These are phyloP conservation scores for Dentipellis fragilis DNA, from an alignment of 768 basidiomycete genomes.

Conservation along the genomic window DNA sequence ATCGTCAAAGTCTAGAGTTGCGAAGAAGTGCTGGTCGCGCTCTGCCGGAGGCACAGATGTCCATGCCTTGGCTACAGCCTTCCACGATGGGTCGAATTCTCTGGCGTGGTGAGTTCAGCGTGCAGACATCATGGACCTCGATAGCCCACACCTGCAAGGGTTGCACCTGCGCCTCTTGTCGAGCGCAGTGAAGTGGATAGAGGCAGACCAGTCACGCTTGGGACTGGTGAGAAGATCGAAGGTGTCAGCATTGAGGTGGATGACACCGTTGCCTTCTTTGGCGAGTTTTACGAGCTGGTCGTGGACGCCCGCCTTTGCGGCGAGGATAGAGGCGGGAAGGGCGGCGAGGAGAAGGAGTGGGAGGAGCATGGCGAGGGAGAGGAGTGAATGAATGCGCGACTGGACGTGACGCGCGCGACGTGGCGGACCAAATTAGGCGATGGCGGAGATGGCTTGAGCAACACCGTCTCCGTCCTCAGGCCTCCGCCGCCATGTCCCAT, in stretches of 20 bases:
- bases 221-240: slow-evolving; percentile 73
- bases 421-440: slow-evolving; percentile 4
- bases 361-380: slow-evolving; percentile 11
- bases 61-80: slow-evolving; percentile 83
- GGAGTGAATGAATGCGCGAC: neutral
- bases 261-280: slow-evolving; percentile 62
- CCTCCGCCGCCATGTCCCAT: slow-evolving; percentile 43
- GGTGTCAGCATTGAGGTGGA: slow-evolving; percentile 63
- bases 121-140: neutral
- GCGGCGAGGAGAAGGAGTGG: slow-evolving; percentile 23
- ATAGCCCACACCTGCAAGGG: slow-evolving; percentile 75
- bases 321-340: slow-evolving; percentile 22
- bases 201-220: slow-evolving; percentile 79
- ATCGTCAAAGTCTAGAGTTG: slow-evolving; percentile 78
- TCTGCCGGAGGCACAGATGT: slow-evolving; percentile 42
- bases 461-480: neutral
- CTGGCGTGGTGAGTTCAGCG: slow-evolving; percentile 28
- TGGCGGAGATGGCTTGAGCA: neutral
- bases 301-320: slow-evolving; percentile 23
- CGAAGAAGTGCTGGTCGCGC: slow-evolving; percentile 88
- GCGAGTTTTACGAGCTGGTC: slow-evolving; percentile 64
- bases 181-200: slow-evolving; percentile 83
- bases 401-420: slow-evolving; percentile 4
- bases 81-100: slow-evolving; percentile 78
- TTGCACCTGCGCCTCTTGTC: slow-evolving; percentile 69